Conservation (phyloP, 768 basidiomycete species). For the Mycena maculata region DNA sequence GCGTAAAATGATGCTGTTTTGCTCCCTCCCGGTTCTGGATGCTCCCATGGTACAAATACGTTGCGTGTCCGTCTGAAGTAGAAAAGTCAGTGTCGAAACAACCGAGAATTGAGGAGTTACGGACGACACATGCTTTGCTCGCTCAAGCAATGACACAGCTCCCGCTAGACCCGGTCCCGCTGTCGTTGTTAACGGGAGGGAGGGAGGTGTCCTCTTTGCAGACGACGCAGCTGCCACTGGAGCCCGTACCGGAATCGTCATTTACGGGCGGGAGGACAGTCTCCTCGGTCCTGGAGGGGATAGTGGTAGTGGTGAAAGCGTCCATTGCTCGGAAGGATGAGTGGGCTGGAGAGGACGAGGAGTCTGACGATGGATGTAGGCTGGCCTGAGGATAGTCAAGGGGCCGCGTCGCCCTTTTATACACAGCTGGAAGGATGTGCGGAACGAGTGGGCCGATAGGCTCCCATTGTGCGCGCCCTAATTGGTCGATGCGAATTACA, state of each 20-base stretch:
- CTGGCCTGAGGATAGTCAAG: not conserved
- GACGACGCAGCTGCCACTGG: conserved; percentile 30
- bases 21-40: not conserved
- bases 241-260: conserved; percentile 20
- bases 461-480: conserved; percentile 10
- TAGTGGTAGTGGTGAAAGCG: conserved; percentile 25
- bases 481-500: not conserved
- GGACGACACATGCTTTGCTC: not conserved
- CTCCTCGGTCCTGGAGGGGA: conserved; percentile 20
- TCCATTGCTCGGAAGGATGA: conserved; percentile 25
- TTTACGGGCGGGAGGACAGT: conserved; percentile 18
- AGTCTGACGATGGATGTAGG: not conserved
- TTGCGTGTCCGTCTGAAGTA: not conserved
- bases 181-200: conserved; percentile 24
- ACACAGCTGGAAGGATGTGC: not conserved
- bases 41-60: not conserved
- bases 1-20: conserved; percentile 15
- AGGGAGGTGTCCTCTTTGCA: conserved; percentile 22
- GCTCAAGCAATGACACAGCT: conserved; percentile 26
- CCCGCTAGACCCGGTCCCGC: conserved; percentile 18
- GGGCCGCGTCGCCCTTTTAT: not conserved
- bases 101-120: not conserved
- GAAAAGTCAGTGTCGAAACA: not conserved
- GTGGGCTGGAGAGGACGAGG: not conserved
- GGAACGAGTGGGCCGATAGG: conserved; percentile 6